Evolutionary conservation across 139 green algal species (phyloP), one percentile per base, ranked within the genome.

Genomic region (Chlorella sp.): DNA sequence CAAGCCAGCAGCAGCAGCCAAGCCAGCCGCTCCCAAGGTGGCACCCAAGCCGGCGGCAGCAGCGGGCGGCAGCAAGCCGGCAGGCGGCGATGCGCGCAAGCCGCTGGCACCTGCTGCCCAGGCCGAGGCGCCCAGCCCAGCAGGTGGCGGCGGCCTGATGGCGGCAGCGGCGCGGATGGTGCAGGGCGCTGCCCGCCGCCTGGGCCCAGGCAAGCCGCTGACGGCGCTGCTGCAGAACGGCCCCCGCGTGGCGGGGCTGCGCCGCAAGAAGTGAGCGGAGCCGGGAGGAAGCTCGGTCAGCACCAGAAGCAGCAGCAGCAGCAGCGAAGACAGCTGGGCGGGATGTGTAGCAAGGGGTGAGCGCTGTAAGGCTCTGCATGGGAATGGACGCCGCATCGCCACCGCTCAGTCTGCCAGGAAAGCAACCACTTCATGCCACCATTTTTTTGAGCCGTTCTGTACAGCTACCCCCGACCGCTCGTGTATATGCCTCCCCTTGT

Each of bases 191-290:
- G 36, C 25, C 38, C 23, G 44, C 44, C n/a, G 21, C 23, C 38
- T 64, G 28, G 47, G 73, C 28, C 71, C 25, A 20, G 41, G 17
- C 76, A 71, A 82, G 57, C 76, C 76, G 30, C 55, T 82, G 64
- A 41, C 36, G 60, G 60, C 76, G 15, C 63, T 41, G 76, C 60
- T 47, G 13, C 76, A 60, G 51, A 60, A 60, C 51, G 51, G 51
- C 11, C 51, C 51, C 51, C 51, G 76, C 3, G 60, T 72, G 25
- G 60, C 60, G 11, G 76, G 76, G 30, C 76, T 82, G 76, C 76
- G 76, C 23, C 76, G 76, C 76, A 82, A 82, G 74, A 69, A 68
- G 60, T 82, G 38, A 82, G 15, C 1, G 70, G 23, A 3, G 0
- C 39, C 1, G 5, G 11, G 28, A 28, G 23, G 44, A 4, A 34